Percentiles rank a stretch among this genome's conserved stretches.
phyloP scores from a whole-genome alignment of 2,329 filamentous ascomycete species.

The Colletotrichum godetiae region DNA sequence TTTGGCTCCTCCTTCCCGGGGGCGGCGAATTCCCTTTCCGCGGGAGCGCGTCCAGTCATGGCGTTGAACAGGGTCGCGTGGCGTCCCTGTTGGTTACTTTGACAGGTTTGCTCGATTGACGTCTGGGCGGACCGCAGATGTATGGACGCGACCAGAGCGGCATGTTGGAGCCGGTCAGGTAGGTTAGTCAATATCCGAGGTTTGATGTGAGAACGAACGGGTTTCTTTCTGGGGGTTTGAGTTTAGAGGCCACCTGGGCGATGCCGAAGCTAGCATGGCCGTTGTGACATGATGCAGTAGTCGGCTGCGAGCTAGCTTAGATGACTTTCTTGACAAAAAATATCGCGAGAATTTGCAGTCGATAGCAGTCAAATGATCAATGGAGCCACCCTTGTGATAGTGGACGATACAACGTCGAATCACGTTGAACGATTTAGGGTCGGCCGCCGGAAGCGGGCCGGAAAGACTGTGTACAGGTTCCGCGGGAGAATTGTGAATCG shows the following conservation, averaged over 20 bases:
- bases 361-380: neutral
- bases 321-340: too few species aligned
- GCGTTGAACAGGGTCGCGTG: neutral
- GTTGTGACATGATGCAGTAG: neutral
- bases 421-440: neutral
- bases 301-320: too few species aligned
- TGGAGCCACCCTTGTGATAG: neutral
- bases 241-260: neutral
- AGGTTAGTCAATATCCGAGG: neutral
- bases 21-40: neutral
- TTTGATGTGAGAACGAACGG: neutral
- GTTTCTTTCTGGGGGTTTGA: neutral
- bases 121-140: neutral
- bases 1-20: neutral
- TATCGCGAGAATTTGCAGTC: neutral
- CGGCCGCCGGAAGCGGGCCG: slow-evolving; percentile 21
- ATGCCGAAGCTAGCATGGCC: neutral
- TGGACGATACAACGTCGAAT: neutral
- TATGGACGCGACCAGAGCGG: neutral
- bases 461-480: slow-evolving; percentile 8
- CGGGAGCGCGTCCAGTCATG: neutral
- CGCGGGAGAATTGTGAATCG: slow-evolving; percentile 14
- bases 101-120: neutral
- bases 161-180: neutral
- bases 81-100: slow-evolving; percentile 12